Percentiles rank a stretch among this genome's conserved stretches.
These are phyloP conservation scores for Clonostachys byssicola DNA, from an alignment of 2,329 filamentous ascomycete genomes.

Conservation along the genomic window DNA sequence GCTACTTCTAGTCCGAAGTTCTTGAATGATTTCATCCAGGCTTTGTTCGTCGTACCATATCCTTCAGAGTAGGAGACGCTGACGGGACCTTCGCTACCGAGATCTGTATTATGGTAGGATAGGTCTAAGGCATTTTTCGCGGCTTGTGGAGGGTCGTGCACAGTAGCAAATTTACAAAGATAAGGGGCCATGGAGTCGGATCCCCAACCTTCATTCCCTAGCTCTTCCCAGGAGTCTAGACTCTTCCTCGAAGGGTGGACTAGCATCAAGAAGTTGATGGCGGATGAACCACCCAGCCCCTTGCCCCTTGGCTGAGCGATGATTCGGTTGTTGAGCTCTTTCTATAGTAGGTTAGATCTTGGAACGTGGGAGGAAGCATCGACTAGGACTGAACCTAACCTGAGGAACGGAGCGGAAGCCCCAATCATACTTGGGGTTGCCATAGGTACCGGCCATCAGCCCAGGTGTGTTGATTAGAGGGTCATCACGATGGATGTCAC, in stretches of 20 bases:
- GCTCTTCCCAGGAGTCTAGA: slow-evolving; percentile 14
- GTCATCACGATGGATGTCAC: background rate
- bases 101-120: slow-evolving; percentile 21
- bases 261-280: slow-evolving; percentile 17
- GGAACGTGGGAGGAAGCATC: too few species aligned
- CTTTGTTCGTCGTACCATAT: slow-evolving; percentile 20
- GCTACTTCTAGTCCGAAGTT: slow-evolving; percentile 22
- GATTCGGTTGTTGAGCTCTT: slow-evolving; percentile 7
- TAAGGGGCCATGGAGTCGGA: slow-evolving; percentile 11
- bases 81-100: slow-evolving; percentile 25
- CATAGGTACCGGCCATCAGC: background rate
- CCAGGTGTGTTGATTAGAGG: slow-evolving; percentile 1
- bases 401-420: slow-evolving; percentile 1
- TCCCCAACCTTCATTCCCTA: slow-evolving; percentile 16
- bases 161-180: slow-evolving; percentile 31
- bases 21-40: slow-evolving; percentile 29
- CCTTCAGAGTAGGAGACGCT: slow-evolving; percentile 28
- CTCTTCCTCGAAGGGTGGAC: slow-evolving; percentile 7
- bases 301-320: slow-evolving; percentile 12
- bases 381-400: background rate
- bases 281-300: slow-evolving; percentile 16
- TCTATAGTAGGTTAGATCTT: background rate
- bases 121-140: slow-evolving; percentile 19
- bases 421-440: slow-evolving; percentile 3
- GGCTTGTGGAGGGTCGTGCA: slow-evolving; percentile 16